Evolutionary conservation across 257 asterid species (phyloP).

Genomic region (Ballota nigra): DNA sequence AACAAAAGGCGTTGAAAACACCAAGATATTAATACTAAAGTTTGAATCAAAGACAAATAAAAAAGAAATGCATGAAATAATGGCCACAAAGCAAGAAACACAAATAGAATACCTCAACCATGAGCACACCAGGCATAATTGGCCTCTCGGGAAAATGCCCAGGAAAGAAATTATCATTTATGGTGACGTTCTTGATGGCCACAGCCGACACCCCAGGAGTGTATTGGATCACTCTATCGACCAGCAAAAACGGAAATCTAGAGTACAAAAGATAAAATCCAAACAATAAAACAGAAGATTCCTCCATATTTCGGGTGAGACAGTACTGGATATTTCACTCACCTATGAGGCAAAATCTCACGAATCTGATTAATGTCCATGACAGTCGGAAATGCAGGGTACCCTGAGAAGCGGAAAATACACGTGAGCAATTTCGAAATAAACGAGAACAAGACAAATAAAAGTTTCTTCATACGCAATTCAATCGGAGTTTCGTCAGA

Average conservation of each 20-base stretch:
- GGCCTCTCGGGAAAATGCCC: constrained; percentile 98
- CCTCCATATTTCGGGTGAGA: not conserved
- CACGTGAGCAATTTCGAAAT: not conserved
- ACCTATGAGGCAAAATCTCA: constrained; percentile 86
- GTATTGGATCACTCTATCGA: constrained; percentile 90
- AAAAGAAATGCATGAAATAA: not conserved
- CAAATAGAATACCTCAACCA: constrained; percentile 66
- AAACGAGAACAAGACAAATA: not conserved
- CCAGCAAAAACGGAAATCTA: constrained; percentile 82
- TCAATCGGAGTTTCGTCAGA: constrained; percentile 66
- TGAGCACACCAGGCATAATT: constrained; percentile 95
- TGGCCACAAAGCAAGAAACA: not conserved
- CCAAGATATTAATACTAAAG: not conserved
- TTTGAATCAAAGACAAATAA: not conserved
- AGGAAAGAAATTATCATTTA: constrained; percentile 86
- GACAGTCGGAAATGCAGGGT: constrained; percentile 71
- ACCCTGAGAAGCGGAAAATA: constrained; percentile 37
- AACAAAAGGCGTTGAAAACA: not conserved
- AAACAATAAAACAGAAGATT: not conserved
- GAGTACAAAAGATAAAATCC: constrained; percentile 12
- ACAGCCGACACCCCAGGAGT: constrained; percentile 84
- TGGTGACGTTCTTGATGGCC: constrained; percentile 88
- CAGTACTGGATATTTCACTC: constrained; percentile 15
- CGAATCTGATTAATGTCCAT: constrained; percentile 89
- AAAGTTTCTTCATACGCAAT: constrained; percentile 52